Conservation (phyloP, 176 grass and related monocot species). For the Bromus sterilis region DNA sequence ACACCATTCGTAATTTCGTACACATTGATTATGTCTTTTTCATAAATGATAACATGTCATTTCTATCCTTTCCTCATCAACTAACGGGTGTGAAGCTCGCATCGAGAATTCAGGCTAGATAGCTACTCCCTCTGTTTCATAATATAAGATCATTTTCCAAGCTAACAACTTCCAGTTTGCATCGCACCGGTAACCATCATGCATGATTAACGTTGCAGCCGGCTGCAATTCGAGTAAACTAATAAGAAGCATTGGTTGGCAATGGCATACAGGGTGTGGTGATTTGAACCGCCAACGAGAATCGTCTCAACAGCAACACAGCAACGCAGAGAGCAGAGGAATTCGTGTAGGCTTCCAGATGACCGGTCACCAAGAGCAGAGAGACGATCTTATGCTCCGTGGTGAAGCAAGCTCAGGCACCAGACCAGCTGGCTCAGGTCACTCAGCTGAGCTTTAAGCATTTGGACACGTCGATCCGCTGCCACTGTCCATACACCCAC, state of each 20-base stretch:
- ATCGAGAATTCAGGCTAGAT: not conserved
- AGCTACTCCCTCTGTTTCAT: no score
- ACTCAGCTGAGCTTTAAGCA: slow-evolving; percentile 11
- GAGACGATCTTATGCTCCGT: not conserved
- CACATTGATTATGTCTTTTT: not conserved
- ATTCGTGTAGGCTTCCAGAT: not conserved
- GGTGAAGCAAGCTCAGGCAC: slow-evolving; percentile 22
- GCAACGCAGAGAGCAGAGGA: not conserved
- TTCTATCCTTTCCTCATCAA: not conserved
- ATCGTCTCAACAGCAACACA: not conserved
- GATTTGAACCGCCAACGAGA: slow-evolving; percentile 46
- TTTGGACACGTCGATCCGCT: not conserved
- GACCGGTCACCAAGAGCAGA: not conserved
- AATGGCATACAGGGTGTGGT: slow-evolving; percentile 1
- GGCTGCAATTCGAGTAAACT: not conserved
- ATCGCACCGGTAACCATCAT: slow-evolving; percentile 22
- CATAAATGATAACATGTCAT: not conserved
- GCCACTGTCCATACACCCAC: not conserved
- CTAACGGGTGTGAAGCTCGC: slow-evolving; percentile 17
- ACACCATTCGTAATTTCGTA: not conserved
- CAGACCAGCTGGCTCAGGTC: slow-evolving; percentile 1
- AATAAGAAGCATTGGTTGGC: not conserved
- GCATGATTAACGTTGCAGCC: not conserved
- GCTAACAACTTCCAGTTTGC: not conserved
- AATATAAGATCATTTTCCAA: no score